Percentiles rank a stretch among this genome's conserved stretches.
Conservation (phyloP, 73 alveolate genomes). For the Uronychia setigera region DNA sequence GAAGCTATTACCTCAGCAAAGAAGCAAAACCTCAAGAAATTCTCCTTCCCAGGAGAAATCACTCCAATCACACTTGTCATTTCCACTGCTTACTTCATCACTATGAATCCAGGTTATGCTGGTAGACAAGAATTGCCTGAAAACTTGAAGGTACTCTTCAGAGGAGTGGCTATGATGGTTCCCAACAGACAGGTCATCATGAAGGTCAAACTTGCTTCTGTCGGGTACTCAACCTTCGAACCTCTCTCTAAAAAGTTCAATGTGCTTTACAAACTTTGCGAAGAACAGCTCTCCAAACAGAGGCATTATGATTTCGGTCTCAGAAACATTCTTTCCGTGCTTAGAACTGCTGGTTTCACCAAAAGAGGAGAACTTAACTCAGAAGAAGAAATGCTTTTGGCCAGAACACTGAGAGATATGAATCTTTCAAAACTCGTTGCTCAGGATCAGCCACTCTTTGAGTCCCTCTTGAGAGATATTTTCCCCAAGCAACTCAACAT, state of each 20-base stretch:
- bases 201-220: conserved; percentile 99
- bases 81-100: conserved; percentile 98
- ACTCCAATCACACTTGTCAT: conserved; percentile 85
- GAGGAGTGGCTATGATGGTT: conserved; percentile 99
- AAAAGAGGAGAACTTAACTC: conserved; percentile 91
- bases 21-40: conserved; percentile 94
- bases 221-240: conserved; percentile 95
- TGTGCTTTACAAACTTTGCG: conserved; percentile 99
- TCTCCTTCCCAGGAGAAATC: conserved; percentile 99
- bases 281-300: conserved; percentile 99
- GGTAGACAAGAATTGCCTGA: conserved; percentile 99
- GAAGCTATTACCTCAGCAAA: conserved; percentile 95
- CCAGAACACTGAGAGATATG: conserved; percentile 98
- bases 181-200: conserved; percentile 99
- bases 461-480: conserved; percentile 96
- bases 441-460: conserved; percentile 99
- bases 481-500: conserved; percentile 99
- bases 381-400: conserved; percentile 97
- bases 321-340: conserved; percentile 97
- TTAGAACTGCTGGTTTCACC: conserved; percentile 98
- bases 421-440: conserved; percentile 99
- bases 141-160: conserved; percentile 98
- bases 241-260: conserved; percentile 99
- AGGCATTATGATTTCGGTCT: conserved; percentile 98
- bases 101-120: conserved; percentile 99